A percentile compares a stretch with the other conserved stretches of the same genome.
These are phyloP conservation scores for Cladosporium sp. DNA, from an alignment of 2,329 filamentous ascomycete genomes.

Conservation along the genomic window DNA sequence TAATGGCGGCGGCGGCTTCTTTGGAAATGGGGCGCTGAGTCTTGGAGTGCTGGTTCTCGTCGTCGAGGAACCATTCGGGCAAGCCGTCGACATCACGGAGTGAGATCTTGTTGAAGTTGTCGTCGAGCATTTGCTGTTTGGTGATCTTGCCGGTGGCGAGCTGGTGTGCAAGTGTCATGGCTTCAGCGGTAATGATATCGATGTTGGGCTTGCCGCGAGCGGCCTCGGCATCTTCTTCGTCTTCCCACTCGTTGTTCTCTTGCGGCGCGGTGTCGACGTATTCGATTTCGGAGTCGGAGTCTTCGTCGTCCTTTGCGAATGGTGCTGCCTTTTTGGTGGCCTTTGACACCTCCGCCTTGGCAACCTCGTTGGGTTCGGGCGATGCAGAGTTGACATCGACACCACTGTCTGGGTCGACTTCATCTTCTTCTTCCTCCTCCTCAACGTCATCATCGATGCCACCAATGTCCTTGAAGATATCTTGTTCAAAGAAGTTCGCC, in stretches of 20 bases:
- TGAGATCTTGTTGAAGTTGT: slow-evolving; percentile 87
- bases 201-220: slow-evolving; percentile 65
- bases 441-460: slow-evolving; percentile 58
- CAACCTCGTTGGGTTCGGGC: slow-evolving; percentile 21
- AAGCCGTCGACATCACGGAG: slow-evolving; percentile 89
- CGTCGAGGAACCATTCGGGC: slow-evolving; percentile 96
- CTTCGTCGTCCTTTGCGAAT: slow-evolving; percentile 19
- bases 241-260: slow-evolving; percentile 29
- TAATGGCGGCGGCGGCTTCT: slow-evolving; percentile 84
- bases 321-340: slow-evolving; percentile 18
- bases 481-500: slow-evolving; percentile 86
- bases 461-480: slow-evolving; percentile 83
- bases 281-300: slow-evolving; percentile 25
- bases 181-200: slow-evolving; percentile 98
- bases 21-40: slow-evolving; percentile 85
- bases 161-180: slow-evolving; percentile 93
- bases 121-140: slow-evolving; percentile 75
- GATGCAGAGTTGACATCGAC: slow-evolving; percentile 32
- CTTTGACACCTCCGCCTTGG: slow-evolving; percentile 3
- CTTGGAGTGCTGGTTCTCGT: slow-evolving; percentile 80
- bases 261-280: slow-evolving; percentile 29
- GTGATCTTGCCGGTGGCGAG: slow-evolving; percentile 83
- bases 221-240: slow-evolving; percentile 34
- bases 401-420: slow-evolving; percentile 35
- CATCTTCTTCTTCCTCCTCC: slow-evolving; percentile 36